Evolutionary conservation across 345 rosid genomes (phyloP), one percentile per base, ranked within the genome.

Genomic region (Lepidium africanum): DNA sequence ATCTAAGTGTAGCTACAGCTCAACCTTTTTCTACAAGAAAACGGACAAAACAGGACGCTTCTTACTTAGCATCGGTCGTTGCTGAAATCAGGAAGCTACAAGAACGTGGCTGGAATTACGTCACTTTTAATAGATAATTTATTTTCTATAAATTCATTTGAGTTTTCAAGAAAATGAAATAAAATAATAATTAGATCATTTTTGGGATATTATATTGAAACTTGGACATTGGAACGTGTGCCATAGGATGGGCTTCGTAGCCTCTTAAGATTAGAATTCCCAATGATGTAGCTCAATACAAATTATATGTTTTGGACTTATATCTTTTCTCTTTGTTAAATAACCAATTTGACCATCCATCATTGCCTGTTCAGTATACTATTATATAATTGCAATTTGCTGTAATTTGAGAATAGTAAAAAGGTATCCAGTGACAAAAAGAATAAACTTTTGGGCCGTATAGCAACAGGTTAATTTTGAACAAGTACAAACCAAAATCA

Each of bases 151-250:
- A 6, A 6, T 16, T 25, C 36, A 32, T 43, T 41, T 25, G 23
- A 50, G 52, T 10, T 36, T 60, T 11, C 48, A 30, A 65, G 45
- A 11, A 37, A 46, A 25, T 38, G 12, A 38, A 15, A 41, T 5
- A 46, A 32, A n/a, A n/a, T 21, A 21, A 47, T 46, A 64, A 35
- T 57, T 9, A 15, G 48, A 59, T 67, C 46, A 45, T 11, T 46
- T 4, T 55, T 47, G 23, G 25, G 41, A 25, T 51, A 49, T 59
- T 45, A 9, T 43, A 59, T 67, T 23, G 50, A 9, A 40, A 54
- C 5, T 54, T 54, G 40, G 13, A n/a, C 70, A 6, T 75, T 38
- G 78, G 59, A 21, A 75, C 40, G 78, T 75, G 78, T 74, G 78
- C 78, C 78, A 46, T 10, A 21, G 39, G 69, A 74, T 67, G 69